Base-by-base conservation (phyloP, 768 basidiomycete genomes). In the Trametes cubensis region DNA sequence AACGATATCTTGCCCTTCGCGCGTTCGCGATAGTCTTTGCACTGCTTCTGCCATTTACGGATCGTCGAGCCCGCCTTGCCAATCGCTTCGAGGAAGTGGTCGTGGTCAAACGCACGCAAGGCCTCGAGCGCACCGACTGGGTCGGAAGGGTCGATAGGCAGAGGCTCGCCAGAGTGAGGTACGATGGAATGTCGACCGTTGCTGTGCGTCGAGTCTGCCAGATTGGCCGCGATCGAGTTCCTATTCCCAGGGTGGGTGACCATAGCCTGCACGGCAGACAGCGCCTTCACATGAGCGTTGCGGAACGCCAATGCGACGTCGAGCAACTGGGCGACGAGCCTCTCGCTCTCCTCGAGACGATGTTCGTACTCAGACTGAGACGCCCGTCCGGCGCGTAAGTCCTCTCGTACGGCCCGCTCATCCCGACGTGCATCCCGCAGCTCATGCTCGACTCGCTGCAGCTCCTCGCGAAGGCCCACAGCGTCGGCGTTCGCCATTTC, bases 21-120 rank as follows among this genome's bases (percentile, higher is more conserved):
- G n/a, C 92, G 85, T 66, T 98, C 96, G 47, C 95, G 83, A 61
- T 98, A 98, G 66, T 94, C 89, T 71, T 94, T 96, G 77, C 94
- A 96, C 72, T 95, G 94, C 72, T 94, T 97, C 77, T 95, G 92
- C 94, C 95, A 98, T 73, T 96, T 97, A 58, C 92, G 88, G 61
- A 95, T 90, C 11, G 92, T 90, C 15, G 89, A 84, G n/a, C 89
- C 88, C 13, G 88, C 85, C 72, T 94, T 93, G 58, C 80, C 77
- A 46, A 98, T 84, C 0, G 87, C 86, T 54, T 96, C 95, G 51
- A 92, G 74, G 73, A 97, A 96, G 65, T 85, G 82, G 66, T 92
- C 91, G 66, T 95, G 88, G 70, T 94, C 92, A 70, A 92, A 92
- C 25, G 83, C 82, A 46, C 90, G 80, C 21, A 94, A 74, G 15